A percentile compares a stretch with the other conserved stretches of the same genome.
These are phyloP conservation scores for Populus nigra DNA, from an alignment of 345 rosid genomes.

Conservation along the genomic window DNA sequence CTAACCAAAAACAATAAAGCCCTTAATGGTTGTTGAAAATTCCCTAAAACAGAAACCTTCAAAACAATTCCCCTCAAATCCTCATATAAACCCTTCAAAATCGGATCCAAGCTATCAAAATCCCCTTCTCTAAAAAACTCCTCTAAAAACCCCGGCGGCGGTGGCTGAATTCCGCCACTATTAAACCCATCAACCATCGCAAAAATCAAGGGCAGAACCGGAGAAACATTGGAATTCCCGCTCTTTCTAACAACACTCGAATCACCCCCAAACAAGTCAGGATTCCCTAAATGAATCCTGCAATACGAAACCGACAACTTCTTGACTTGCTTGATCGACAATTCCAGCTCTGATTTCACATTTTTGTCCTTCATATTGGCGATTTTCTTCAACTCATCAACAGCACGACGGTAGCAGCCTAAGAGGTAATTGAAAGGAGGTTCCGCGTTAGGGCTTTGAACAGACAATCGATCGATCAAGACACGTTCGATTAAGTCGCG, in stretches of 20 bases:
- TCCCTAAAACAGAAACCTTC: constrained; percentile 75
- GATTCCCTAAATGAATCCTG: constrained; percentile 74
- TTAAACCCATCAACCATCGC: constrained; percentile 57
- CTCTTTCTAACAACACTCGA: not conserved
- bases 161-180: constrained; percentile 20
- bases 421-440: constrained; percentile 66
- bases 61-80: constrained; percentile 83
- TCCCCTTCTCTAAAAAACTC: constrained; percentile 81
- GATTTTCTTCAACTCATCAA: constrained; percentile 79
- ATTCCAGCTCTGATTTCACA: constrained; percentile 65
- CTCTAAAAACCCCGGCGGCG: constrained; percentile 72
- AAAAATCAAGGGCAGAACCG: constrained; percentile 65
- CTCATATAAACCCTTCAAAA: constrained; percentile 76
- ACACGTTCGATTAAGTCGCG: constrained; percentile 79
- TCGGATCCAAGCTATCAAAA: constrained; percentile 73
- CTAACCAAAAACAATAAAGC: constrained; percentile 69
- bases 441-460: constrained; percentile 53
- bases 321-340: constrained; percentile 56
- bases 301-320: constrained; percentile 68
- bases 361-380: constrained; percentile 74
- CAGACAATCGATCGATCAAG: constrained; percentile 78
- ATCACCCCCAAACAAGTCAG: constrained; percentile 46
- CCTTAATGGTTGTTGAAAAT: constrained; percentile 85
- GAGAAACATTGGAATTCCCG: constrained; percentile 44
- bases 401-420: constrained; percentile 74